A percentile compares a stretch with the other conserved stretches of the same genome.
Evolutionary conservation across 2,329 filamentous ascomycete genomes (phyloP).

Genomic region (Paecilomyces formosus): DNA sequence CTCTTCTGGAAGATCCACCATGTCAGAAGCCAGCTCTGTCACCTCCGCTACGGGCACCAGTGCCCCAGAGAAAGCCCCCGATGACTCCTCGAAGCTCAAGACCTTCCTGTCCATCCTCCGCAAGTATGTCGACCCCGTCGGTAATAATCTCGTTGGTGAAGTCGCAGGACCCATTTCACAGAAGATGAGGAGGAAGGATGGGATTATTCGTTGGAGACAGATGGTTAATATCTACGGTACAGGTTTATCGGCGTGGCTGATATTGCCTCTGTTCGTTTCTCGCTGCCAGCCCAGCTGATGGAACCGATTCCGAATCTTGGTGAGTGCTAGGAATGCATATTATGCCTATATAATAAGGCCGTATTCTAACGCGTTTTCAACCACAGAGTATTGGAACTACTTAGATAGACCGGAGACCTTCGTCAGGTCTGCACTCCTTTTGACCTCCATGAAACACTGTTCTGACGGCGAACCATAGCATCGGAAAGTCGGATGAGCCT

Average conservation of each 20-base stretch:
- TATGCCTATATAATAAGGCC: neutral
- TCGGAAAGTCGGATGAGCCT: slow-evolving; percentile 83
- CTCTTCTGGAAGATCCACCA: neutral
- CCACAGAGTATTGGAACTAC: slow-evolving; percentile 97
- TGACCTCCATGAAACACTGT: slow-evolving; percentile 8
- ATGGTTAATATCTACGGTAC: slow-evolving; percentile 11
- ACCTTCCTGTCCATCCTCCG: slow-evolving; percentile 82
- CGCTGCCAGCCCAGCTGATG: slow-evolving; percentile 85
- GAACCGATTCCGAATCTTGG: slow-evolving; percentile 90
- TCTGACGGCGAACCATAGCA: slow-evolving; percentile 43
- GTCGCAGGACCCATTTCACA: neutral
- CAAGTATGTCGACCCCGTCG: slow-evolving; percentile 53
- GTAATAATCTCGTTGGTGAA: neutral
- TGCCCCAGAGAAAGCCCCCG: slow-evolving; percentile 50
- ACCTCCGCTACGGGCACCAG: neutral
- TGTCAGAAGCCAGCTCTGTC: neutral
- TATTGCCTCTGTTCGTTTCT: slow-evolving; percentile 92
- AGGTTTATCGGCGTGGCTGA: slow-evolving; percentile 96
- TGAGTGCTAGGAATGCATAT: slow-evolving; percentile 27
- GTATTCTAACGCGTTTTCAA: slow-evolving; percentile 9
- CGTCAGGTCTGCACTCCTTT: slow-evolving; percentile 43
- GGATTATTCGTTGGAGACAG: neutral
- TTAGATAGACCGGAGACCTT: slow-evolving; percentile 92
- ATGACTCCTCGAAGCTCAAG: slow-evolving; percentile 80
- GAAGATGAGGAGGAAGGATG: slow-evolving; percentile 1